Conservation (phyloP, 1,284 basidiomycete species). For the Thecaphora frezii region DNA sequence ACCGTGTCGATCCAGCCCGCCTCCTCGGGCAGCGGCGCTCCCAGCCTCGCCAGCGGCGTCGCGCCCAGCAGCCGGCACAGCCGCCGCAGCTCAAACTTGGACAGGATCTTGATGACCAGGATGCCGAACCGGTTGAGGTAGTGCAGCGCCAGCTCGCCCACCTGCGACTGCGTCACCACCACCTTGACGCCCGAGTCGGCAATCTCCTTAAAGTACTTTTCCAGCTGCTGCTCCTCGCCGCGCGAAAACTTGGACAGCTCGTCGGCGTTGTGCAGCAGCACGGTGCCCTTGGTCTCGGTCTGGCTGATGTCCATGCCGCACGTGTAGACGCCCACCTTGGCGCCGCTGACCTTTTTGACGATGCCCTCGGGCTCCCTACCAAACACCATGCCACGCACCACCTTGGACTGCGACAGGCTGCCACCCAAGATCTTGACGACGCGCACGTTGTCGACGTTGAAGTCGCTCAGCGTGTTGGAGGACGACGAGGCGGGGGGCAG, state of each 20-base stretch:
- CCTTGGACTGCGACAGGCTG: conserved; percentile 76
- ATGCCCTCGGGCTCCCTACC: conserved; percentile 85
- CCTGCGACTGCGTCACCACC: conserved; percentile 85
- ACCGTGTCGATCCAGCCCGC: conserved; percentile 90
- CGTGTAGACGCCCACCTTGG: conserved; percentile 76
- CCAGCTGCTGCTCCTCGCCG: conserved; percentile 76
- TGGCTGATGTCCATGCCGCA: conserved; percentile 89
- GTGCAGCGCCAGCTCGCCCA: conserved; percentile 95
- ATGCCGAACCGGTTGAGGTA: conserved; percentile 93
- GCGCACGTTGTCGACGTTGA: conserved; percentile 85
- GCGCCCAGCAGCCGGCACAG: conserved; percentile 93
- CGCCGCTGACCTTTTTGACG: conserved; percentile 71
- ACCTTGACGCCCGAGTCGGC: conserved; percentile 92
- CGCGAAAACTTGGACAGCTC: conserved; percentile 88
- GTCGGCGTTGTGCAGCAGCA: conserved; percentile 90
- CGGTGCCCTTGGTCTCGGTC: conserved; percentile 98
- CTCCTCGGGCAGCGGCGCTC: conserved; percentile 93
- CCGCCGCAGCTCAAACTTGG: conserved; percentile 94
- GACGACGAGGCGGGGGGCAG: conserved; percentile 31
- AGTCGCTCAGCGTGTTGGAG: conserved; percentile 61
- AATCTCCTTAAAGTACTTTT: conserved; percentile 77
- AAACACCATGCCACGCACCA: conserved; percentile 97
- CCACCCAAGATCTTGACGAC: conserved; percentile 99
- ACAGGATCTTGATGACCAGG: conserved; percentile 92
- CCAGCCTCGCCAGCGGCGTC: conserved; percentile 90